A percentile compares a stretch with the other conserved stretches of the same genome.
Conservation (phyloP, 2,329 filamentous ascomycete genomes). For the Paraphoma chrysanthemicola region DNA sequence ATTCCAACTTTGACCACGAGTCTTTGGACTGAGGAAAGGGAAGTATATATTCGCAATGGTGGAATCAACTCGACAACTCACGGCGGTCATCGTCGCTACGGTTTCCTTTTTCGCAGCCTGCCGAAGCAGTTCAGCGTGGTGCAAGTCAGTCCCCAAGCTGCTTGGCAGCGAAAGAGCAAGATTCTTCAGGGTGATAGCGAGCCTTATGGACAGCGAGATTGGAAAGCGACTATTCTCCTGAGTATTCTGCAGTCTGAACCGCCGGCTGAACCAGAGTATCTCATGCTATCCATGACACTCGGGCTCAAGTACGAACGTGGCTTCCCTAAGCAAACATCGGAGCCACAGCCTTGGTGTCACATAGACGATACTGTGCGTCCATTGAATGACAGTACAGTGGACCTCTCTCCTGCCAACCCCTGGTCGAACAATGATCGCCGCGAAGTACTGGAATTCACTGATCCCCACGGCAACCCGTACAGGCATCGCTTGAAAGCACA, state of each 20-base stretch:
- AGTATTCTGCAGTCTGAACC: not conserved
- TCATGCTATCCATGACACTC: not conserved
- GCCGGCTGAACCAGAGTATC: not conserved
- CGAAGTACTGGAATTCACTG: not conserved
- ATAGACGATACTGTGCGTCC: not conserved
- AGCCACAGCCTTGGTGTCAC: not conserved
- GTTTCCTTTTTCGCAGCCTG: not conserved
- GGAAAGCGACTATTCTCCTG: not conserved
- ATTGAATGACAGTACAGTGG: not conserved
- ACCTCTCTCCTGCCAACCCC: not conserved
- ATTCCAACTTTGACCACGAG: not conserved
- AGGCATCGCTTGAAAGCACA: not conserved
- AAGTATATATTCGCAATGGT: conserved; percentile 22
- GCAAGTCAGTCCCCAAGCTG: not conserved
- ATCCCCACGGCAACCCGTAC: not conserved
- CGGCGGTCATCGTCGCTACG: not conserved
- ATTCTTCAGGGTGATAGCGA: not conserved
- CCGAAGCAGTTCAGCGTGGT: not conserved
- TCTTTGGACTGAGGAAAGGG: not conserved
- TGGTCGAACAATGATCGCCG: not conserved
- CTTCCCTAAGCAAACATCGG: not conserved
- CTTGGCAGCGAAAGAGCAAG: not conserved
- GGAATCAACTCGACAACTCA: not conserved
- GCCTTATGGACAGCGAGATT: not conserved
- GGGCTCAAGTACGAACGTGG: not conserved